Conservation (phyloP, 306 rosid species). For the Comarum palustre region DNA sequence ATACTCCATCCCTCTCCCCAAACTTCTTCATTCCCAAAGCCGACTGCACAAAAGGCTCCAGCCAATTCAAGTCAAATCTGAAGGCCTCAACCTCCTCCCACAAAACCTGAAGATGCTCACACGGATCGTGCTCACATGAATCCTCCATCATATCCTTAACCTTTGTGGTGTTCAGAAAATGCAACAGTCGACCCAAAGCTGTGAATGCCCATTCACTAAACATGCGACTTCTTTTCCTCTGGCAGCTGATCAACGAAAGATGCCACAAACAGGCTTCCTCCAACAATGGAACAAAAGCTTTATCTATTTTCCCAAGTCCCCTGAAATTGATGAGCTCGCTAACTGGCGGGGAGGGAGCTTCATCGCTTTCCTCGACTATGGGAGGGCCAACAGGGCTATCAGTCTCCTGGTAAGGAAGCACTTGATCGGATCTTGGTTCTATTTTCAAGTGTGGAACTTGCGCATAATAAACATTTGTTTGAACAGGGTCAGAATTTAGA, state of each 20-base stretch:
- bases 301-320: conserved; percentile 12
- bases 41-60: conserved; percentile 7
- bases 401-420: background rate
- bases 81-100: conserved; percentile 15
- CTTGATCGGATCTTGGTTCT: background rate
- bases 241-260: conserved; percentile 7
- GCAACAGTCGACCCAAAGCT: conserved; percentile 4
- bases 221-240: conserved; percentile 9
- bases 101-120: conserved; percentile 1
- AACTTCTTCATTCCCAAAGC: conserved; percentile 10
- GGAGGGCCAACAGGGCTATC: conserved; percentile 4
- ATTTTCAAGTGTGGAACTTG: background rate
- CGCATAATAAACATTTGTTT: background rate
- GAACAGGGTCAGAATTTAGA: background rate
- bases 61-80: conserved; percentile 7
- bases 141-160: conserved; percentile 8
- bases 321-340: background rate
- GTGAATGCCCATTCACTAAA: conserved; percentile 18
- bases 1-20: conserved; percentile 1
- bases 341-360: background rate
- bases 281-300: conserved; percentile 7
- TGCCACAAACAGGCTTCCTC: conserved; percentile 17
- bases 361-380: background rate
- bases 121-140: background rate
- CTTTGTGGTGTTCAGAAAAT: conserved; percentile 13